A percentile compares a stretch with the other conserved stretches of the same genome.
phyloP scores from a whole-genome alignment of 345 rosid genomes.

The Stellera chamaejasme region DNA sequence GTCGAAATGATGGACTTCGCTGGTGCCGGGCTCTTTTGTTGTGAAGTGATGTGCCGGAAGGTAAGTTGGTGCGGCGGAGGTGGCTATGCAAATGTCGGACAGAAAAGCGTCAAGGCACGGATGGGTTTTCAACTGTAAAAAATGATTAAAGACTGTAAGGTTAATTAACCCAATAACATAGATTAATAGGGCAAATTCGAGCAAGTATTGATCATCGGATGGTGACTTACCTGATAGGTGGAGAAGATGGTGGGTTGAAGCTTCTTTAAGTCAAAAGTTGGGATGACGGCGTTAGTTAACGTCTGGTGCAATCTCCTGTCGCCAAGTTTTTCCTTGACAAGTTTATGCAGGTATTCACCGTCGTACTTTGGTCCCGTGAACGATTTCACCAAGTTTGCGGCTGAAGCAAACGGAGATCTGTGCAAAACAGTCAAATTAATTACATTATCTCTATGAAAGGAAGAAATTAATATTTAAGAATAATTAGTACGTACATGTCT shows the following conservation, averaged over 20 bases:
- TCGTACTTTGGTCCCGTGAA: conserved; percentile 35
- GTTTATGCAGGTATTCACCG: conserved; percentile 26
- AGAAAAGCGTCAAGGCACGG: conserved; percentile 28
- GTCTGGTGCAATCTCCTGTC: conserved; percentile 21
- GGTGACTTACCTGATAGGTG: conserved; percentile 17
- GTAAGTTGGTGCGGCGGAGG: conserved; percentile 53
- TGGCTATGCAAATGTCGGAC: conserved; percentile 42
- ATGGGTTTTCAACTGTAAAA: conserved; percentile 19
- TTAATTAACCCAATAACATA: background rate
- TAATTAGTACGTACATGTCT: conserved; percentile 9
- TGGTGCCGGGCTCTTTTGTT: conserved; percentile 15
- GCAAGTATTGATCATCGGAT: background rate
- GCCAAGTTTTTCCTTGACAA: conserved; percentile 27
- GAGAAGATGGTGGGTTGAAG: conserved; percentile 45
- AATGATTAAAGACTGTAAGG: background rate
- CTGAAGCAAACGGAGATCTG: conserved; percentile 10
- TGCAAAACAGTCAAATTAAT: background rate
- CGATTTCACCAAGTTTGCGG: conserved; percentile 15
- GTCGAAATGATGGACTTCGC: conserved; percentile 22
- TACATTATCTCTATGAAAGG: background rate
- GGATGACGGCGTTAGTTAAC: conserved; percentile 40
- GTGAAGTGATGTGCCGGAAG: conserved; percentile 38
- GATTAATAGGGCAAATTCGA: too few relatives aligned
- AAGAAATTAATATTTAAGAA: background rate
- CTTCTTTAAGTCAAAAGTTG: conserved; percentile 35